Base-by-base conservation (phyloP, 1,284 basidiomycete species). In the Stygiomarasmius scandens region DNA sequence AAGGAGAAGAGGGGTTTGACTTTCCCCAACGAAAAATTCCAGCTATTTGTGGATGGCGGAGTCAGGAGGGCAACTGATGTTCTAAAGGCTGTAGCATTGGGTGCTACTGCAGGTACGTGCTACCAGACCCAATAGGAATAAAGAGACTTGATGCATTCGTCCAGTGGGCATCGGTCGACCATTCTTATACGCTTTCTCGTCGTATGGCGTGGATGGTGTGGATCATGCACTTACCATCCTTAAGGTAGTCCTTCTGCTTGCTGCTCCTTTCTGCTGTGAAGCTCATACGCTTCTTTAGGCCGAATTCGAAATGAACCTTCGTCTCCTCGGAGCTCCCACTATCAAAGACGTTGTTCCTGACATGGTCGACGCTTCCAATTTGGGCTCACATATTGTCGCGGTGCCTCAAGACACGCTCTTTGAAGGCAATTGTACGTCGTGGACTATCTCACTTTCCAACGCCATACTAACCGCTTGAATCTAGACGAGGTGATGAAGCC, bases 41-140 rank as follows among this genome's bases (percentile, higher is more conserved):
- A 94, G 69, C 77, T 98, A 52, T 95, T 93, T 67, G 85, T 97
- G 6, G 96, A 98, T 69, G 95, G 96, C 19, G 96, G 96, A 56
- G 92, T 97, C 9, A 82, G 96, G 53, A 80, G 95, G 45, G 93
- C 93, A 0, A 94, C 90, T 10, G 96, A 98, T 71, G 91, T 97
- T 0, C 77, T 98, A 63, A 98, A 98, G 71, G 96, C 95, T 6
- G 73, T 98, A 50, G 94, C 95, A 1, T 78, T 98, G 22, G 96
- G 96, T 11, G 96, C 95, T 8, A 95, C 88, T 32, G 95, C 93
- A 20, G 89, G 92, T 82, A 63, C 23, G n/a, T 25, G 20, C 19
- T 16, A 12, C 56, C 29, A 19, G 9, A 53, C 38, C 29, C 50
- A 59, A 58, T 24, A 48, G 47, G 41, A 49, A 58, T 8, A 14